Conservation (phyloP, 2,329 filamentous ascomycete species). For the Ophiocordyceps polyrhachis-furcata region DNA sequence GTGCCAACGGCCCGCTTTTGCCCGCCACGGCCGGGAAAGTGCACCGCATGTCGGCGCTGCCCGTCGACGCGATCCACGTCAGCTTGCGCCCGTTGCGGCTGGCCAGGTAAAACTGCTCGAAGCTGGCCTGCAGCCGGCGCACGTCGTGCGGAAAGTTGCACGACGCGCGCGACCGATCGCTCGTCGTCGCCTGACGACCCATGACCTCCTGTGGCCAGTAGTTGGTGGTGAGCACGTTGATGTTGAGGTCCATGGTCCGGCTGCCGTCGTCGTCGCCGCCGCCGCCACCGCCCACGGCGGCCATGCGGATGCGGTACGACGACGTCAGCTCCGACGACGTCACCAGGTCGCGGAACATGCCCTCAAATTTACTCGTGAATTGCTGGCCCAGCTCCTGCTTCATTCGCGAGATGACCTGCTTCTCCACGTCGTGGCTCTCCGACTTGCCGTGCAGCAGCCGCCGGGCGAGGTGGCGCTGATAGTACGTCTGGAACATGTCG, state of each 20-base stretch:
- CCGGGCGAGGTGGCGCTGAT: conserved; percentile 89
- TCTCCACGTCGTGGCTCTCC: conserved; percentile 80
- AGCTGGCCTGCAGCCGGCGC: conserved; percentile 59
- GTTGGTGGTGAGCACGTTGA: conserved; percentile 79
- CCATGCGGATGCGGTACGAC: conserved; percentile 53
- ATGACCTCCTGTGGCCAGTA: conserved; percentile 90
- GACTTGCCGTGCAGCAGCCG: conserved; percentile 77
- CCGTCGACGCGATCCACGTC: conserved; percentile 56
- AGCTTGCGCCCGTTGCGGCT: conserved; percentile 78
- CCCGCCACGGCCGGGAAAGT: conserved; percentile 54
- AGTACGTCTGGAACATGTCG: conserved; percentile 91
- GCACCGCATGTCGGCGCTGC: conserved; percentile 73
- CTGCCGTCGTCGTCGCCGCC: conserved; percentile 13
- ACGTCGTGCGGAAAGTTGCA: conserved; percentile 64
- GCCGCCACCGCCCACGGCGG: conserved; percentile 25
- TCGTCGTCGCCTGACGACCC: conserved; percentile 36
- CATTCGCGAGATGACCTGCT: conserved; percentile 91
- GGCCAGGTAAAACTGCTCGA: conserved; percentile 73
- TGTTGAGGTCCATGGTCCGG: conserved; percentile 51
- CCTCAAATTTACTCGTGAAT: conserved; percentile 83
- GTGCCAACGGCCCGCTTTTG: conserved; percentile 41
- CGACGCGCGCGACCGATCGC: conserved; percentile 19
- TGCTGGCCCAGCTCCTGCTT: conserved; percentile 90
- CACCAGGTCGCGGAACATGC: conserved; percentile 95
- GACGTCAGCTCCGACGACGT: conserved; percentile 68